A percentile compares a stretch with the other conserved stretches of the same genome.
These are phyloP conservation scores for Amylocarpus encephaloides DNA, from an alignment of 2,329 filamentous ascomycete genomes.

Conservation along the genomic window DNA sequence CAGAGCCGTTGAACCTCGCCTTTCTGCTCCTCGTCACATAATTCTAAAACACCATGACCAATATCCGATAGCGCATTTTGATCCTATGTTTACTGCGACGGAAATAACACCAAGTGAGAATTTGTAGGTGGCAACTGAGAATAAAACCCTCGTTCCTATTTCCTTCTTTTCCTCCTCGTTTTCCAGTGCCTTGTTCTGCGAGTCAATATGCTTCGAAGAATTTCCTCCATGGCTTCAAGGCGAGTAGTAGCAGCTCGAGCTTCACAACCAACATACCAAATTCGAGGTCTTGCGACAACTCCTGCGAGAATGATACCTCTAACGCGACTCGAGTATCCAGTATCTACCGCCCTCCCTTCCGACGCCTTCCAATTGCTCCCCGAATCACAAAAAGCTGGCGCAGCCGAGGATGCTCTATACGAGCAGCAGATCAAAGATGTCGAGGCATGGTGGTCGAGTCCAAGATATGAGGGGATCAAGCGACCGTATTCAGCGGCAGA, in stretches of 20 bases:
- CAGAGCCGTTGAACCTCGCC: slow-evolving; percentile 8
- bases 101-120: neutral
- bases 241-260: slow-evolving; percentile 3
- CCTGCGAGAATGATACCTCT: slow-evolving; percentile 22
- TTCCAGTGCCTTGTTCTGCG: neutral
- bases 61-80: slow-evolving; percentile 17
- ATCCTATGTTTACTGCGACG: neutral
- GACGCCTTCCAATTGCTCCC: slow-evolving; percentile 83
- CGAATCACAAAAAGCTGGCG: slow-evolving; percentile 68
- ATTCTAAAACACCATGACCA: neutral
- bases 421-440: slow-evolving; percentile 79
- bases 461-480: slow-evolving; percentile 83
- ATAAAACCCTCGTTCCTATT: neutral
- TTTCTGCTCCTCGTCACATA: neutral
- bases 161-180: neutral
- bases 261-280: slow-evolving; percentile 6
- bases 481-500: slow-evolving; percentile 85
- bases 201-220: slow-evolving; percentile 29
- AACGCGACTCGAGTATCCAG: slow-evolving; percentile 24
- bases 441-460: slow-evolving; percentile 82
- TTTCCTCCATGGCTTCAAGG: slow-evolving; percentile 19
- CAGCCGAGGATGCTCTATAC: slow-evolving; percentile 78
- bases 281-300: slow-evolving; percentile 21
- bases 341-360: slow-evolving; percentile 35
- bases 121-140: neutral